phyloP scores from a whole-genome alignment of 225 moss, liverwort and hornwort species.

The Neckera pumila region DNA sequence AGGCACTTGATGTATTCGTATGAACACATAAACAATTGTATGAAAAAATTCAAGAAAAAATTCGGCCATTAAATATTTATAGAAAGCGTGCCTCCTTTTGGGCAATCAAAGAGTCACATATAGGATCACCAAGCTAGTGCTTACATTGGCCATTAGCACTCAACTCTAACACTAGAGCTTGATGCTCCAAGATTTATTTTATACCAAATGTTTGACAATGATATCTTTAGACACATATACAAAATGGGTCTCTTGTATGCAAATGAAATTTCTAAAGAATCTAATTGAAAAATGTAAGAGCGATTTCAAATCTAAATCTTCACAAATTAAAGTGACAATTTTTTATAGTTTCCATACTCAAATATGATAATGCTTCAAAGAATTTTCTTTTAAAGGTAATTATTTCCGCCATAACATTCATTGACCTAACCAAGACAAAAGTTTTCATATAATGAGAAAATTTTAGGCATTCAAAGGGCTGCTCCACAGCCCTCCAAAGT shows the following conservation, averaged over 20 bases:
- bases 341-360: accelerated
- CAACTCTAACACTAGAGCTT: background rate
- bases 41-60: background rate
- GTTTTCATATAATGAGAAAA: too few relatives aligned
- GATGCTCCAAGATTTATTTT: background rate
- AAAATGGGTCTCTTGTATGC: background rate
- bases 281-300: background rate
- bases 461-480: too few relatives aligned
- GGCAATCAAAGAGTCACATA: background rate
- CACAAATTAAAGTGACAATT: background rate
- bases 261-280: background rate
- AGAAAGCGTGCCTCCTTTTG: background rate
- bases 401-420: accelerated
- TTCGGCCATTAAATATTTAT: background rate
- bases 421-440: background rate
- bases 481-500: too few relatives aligned
- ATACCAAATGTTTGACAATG: background rate
- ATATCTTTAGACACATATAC: background rate
- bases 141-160: background rate
- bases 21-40: background rate
- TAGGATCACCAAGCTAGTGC: background rate
- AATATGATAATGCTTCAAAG: background rate
- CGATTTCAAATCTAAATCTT: background rate
- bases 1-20: background rate
- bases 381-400: background rate